These are phyloP conservation scores for Medicago arabica DNA, from an alignment of 306 rosid genomes.

Conservation along the genomic window DNA sequence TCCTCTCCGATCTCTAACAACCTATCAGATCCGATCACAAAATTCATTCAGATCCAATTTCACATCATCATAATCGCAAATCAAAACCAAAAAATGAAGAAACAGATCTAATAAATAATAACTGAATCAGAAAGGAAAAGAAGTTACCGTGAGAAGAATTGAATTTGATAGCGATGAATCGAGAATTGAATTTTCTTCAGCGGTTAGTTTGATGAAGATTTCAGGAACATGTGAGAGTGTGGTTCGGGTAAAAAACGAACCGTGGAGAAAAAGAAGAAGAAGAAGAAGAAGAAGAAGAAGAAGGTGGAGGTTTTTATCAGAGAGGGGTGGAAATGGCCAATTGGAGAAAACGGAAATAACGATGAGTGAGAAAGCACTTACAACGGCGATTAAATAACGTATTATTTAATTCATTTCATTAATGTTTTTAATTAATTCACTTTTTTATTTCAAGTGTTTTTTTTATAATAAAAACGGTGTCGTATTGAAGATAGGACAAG, in stretches of 20 bases:
- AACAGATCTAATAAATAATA: constrained; percentile 43
- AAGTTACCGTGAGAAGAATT: constrained; percentile 56
- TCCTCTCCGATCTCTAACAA: constrained; percentile 61
- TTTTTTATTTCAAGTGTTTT: neutral
- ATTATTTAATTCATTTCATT: neutral
- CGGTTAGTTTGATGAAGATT: neutral
- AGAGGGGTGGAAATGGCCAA: constrained; percentile 46
- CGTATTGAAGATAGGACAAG: constrained; percentile 41
- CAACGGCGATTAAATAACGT: constrained; percentile 46
- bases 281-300: neutral
- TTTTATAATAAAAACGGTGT: constrained; percentile 53
- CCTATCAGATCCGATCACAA: constrained; percentile 47
- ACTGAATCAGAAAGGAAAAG: constrained; percentile 1
- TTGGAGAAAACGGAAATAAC: constrained; percentile 48
- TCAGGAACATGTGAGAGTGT: neutral
- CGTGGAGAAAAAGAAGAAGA: constrained; percentile 27
- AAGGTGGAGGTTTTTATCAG: constrained; percentile 37
- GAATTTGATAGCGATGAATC: constrained; percentile 34
- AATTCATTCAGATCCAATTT: constrained; percentile 46
- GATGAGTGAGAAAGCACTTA: constrained; percentile 44
- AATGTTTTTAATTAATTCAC: neutral
- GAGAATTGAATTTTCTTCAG: neutral
- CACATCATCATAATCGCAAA: neutral
- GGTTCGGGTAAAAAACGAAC: constrained; percentile 37
- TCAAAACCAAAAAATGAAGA: constrained; percentile 7